Evolutionary conservation across 345 rosid genomes (phyloP).

Genomic region (Sapria himalayana): DNA sequence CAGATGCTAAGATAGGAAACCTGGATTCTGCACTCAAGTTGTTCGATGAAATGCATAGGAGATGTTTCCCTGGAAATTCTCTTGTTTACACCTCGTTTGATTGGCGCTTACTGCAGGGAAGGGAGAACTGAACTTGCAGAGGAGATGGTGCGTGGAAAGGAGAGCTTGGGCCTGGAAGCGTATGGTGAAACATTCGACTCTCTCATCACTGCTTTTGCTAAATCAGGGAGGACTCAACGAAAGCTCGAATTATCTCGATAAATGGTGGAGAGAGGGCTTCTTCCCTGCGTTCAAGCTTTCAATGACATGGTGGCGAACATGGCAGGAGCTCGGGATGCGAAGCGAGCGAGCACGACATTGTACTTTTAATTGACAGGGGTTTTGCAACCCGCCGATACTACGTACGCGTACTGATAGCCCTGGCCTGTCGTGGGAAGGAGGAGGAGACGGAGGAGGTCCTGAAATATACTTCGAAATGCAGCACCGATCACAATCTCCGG

Average conservation of each 20-base stretch:
- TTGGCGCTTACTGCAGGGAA: slow-evolving; percentile 21
- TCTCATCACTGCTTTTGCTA: slow-evolving; percentile 33
- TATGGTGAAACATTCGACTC: slow-evolving; percentile 32
- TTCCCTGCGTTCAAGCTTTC: slow-evolving; percentile 30
- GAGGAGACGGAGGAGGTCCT: slow-evolving; percentile 30
- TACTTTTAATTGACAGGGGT: slow-evolving; percentile 34
- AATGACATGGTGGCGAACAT: slow-evolving; percentile 31
- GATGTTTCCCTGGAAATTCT: slow-evolving; percentile 40
- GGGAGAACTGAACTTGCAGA: slow-evolving; percentile 30
- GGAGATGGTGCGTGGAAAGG: slow-evolving; percentile 33
- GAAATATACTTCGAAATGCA: slow-evolving; percentile 61
- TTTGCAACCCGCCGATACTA: slow-evolving; percentile 24
- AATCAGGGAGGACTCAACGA: slow-evolving; percentile 23
- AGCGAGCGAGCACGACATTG: slow-evolving; percentile 22
- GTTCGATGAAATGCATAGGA: slow-evolving; percentile 45
- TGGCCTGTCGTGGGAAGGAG: slow-evolving; percentile 24
- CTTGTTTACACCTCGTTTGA: slow-evolving; percentile 35
- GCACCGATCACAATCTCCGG: slow-evolving; percentile 24
- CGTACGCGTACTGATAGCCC: slow-evolving; percentile 28
- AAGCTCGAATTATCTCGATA: slow-evolving; percentile 21
- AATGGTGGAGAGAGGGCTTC: slow-evolving; percentile 26
- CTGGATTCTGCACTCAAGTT: slow-evolving; percentile 26
- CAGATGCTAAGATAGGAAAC: slow-evolving; percentile 22
- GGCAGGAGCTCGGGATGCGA: slow-evolving; percentile 17
- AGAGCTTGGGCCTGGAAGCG: slow-evolving; percentile 22